Evolutionary conservation across 2,329 filamentous ascomycete genomes (phyloP), one percentile per base, ranked within the genome.

Genomic region (Polytolypa hystricis): DNA sequence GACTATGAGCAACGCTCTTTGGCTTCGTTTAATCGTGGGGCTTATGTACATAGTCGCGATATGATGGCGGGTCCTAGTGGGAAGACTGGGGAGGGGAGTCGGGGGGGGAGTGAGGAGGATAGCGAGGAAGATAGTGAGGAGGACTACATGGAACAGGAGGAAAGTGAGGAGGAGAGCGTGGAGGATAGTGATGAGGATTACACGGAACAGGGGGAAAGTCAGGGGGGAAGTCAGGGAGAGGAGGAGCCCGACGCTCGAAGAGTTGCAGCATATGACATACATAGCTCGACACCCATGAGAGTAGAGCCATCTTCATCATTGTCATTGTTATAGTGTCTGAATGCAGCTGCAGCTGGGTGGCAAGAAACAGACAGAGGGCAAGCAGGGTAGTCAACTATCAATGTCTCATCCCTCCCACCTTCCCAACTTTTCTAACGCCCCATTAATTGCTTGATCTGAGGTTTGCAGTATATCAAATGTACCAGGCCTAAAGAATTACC

Each of bases 1-100:
- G 31, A 21, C 14, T 42, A 42, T 35, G 39, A 20, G 34, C 35
- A 30, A 40, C 33, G 36, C 17, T 16, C 26, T 10, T 23, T 30
- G 16, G 18, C 33, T 11, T 33, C 23, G 29, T 25, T 25, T n/a
- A n/a, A 25, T n/a, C 21, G 21, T 7, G 21, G 21, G n/a, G n/a
- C 7, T 25, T 25, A 25, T 25, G 7, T 25, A n/a, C 21, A 25
- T 7, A n/a, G 21, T n/a, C 21, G 7, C 7, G 7, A n/a, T 25
- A 25, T 25, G 21, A 25, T 7, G 21, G n/a, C 7, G 21, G 7
- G 7, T 7, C 21, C 21, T 25, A 25, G 21, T 25, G 7, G 21
- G n/a, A 25, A 25, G 21, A 25, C 21, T n/a, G 7, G 21, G 21
- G 21, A 25, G n/a, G 34, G 21, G 17, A 18, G 19, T 30, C 14